phyloP scores from a whole-genome alignment of 1,284 basidiomycete species.

The Heterobasidion occidentale region DNA sequence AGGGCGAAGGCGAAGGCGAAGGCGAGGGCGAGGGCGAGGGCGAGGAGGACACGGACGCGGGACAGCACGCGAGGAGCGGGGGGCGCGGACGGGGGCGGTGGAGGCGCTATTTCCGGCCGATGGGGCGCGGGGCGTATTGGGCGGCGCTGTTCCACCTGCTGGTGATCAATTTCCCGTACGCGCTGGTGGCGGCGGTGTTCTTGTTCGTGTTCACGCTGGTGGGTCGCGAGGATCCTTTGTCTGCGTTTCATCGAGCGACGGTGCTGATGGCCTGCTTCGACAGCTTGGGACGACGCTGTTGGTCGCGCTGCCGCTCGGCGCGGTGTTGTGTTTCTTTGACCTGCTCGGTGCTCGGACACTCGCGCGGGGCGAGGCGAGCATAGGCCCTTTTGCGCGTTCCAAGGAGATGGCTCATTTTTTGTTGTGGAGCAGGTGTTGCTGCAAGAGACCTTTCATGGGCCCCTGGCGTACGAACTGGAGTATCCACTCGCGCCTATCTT shows the following conservation, averaged over 20 bases:
- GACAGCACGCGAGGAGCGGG: slow-evolving; percentile 12
- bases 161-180: slow-evolving; percentile 69
- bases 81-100: slow-evolving; percentile 20
- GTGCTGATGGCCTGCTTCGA: neutral
- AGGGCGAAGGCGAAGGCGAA: slow-evolving; percentile 10
- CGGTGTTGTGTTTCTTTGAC: slow-evolving; percentile 67
- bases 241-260: neutral
- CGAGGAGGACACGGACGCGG: slow-evolving; percentile 12
- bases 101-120: slow-evolving; percentile 55
- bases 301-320: slow-evolving; percentile 68
- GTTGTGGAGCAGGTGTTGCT: slow-evolving; percentile 42
- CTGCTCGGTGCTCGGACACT: slow-evolving; percentile 63
- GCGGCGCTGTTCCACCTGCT: slow-evolving; percentile 56
- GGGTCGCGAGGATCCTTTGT: slow-evolving; percentile 14
- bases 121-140: slow-evolving; percentile 48
- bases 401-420: neutral
- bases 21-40: neutral
- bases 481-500: slow-evolving; percentile 58
- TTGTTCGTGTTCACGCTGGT: slow-evolving; percentile 74
- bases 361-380: slow-evolving; percentile 59
- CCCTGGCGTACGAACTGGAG: slow-evolving; percentile 48
- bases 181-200: slow-evolving; percentile 63
- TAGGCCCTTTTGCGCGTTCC: no score
- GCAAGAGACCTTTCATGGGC: slow-evolving; percentile 63
- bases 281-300: slow-evolving; percentile 71